Evolutionary conservation across 805 yeast species (phyloP), one percentile per base, ranked within the genome.

Genomic region (Wickerhamomyces subpelliculosus): DNA sequence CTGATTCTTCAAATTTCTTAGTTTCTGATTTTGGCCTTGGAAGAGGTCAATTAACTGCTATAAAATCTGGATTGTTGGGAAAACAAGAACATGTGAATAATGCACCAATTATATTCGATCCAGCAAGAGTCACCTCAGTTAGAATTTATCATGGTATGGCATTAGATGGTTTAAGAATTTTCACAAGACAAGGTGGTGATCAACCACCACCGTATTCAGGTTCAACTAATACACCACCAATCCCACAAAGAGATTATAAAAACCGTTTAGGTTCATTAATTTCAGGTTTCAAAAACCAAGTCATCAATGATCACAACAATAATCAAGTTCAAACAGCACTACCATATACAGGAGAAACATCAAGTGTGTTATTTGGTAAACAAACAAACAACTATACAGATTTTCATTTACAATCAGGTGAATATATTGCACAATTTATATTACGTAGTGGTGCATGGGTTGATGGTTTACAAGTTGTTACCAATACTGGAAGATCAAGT

Each of bases 371-470:
- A 11, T 62, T 78, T 36, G 93, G 90, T 4, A 73, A 74, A 20
- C 62, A 66, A 39, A 79, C 72, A 6, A 46, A 47, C 9, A 66
- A 73, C 41, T 79, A 68, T 44, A 52, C 78, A 0, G 88, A 81
- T 42, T 72, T 81, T 41, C 55, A 53, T 1, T 49, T 88, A n/a
- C 62, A 64, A 4, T 57, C 56, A 0, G 84, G 78, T 34, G 96
- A 90, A 54, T 41, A 46, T 9, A 63, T 90, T 8, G 56, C 67
- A 4, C 82, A 80, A 20, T 63, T 89, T 38, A 67, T 71, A 31
- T 62, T 87, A 33, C 68, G 95, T 46, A 67, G 77, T 30, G 97
- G 97, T 10, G 78, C 70, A 2, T 93, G 97, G 97, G 67, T 93
- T 5, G 97, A 93, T 65, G 96, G 82, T 2, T 64, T 86, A 18